Evolutionary conservation across 2,329 filamentous ascomycete genomes (phyloP).

Genomic region (Coniosporium tulheliwenetii): DNA sequence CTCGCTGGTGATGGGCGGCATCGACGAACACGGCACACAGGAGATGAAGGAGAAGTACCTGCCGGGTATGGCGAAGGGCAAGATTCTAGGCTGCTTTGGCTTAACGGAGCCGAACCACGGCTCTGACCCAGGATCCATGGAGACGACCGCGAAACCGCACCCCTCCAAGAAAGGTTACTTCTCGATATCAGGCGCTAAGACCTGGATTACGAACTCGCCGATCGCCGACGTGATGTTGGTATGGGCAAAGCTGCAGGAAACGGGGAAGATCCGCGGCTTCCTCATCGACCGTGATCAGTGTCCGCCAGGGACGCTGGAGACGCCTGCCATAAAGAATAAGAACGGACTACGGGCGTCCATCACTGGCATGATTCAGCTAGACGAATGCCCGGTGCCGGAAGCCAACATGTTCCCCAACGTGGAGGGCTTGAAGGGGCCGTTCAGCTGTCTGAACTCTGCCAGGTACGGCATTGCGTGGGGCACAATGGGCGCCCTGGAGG

Average conservation of each 20-base stretch:
- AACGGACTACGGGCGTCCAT: constrained; percentile 84
- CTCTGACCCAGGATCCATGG: constrained; percentile 82
- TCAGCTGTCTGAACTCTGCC: constrained; percentile 86
- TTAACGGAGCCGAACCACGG: constrained; percentile 88
- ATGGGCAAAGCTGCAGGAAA: constrained; percentile 86
- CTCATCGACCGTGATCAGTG: constrained; percentile 73
- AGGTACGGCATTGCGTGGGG: constrained; percentile 89
- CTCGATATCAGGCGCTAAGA: constrained; percentile 68
- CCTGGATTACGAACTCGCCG: constrained; percentile 91
- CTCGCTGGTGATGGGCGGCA: constrained; percentile 84
- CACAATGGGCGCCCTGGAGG: constrained; percentile 84
- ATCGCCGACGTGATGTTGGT: constrained; percentile 74
- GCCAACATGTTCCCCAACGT: constrained; percentile 90
- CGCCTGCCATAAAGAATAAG: constrained; percentile 87
- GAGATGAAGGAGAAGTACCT: constrained; percentile 79
- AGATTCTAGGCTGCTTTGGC: constrained; percentile 72
- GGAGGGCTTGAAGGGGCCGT: constrained; percentile 76
- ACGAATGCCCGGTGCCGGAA: constrained; percentile 72
- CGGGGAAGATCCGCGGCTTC: constrained; percentile 89
- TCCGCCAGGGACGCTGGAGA: constrained; percentile 77
- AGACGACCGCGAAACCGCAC: constrained; percentile 71
- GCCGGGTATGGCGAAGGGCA: constrained; percentile 67
- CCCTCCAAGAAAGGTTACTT: constrained; percentile 72
- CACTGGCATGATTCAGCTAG: constrained; percentile 95
- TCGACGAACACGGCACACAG: constrained; percentile 71